Evolutionary conservation across 768 basidiomycete species (phyloP), one percentile per base, ranked within the genome.

Genomic region (Naganishia randhawae): DNA sequence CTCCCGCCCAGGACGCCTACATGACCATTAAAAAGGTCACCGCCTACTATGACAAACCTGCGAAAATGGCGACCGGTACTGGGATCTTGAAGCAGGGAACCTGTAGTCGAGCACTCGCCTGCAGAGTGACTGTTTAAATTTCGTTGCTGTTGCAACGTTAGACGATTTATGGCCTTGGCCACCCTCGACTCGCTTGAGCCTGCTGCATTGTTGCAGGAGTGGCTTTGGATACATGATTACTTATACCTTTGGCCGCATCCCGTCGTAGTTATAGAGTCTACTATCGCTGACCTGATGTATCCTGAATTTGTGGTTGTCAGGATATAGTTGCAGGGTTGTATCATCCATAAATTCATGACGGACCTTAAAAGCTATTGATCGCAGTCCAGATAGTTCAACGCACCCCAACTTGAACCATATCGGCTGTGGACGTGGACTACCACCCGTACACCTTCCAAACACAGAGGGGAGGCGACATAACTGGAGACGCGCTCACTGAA

Each of bases 1-100:
- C 72, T 37, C 72, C 72, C 9, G 63, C 50, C 8, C 22, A 65
- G 10, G 69, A 70, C 37, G 64, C 66, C 14, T 65, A 69, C 41
- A 33, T 73, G 45, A 64, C 57, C 35, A 61, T 61, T n/a, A 42
- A 61, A 19, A 7, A 14, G 7, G 37, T 61, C 1, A 19, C 11
- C 4, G 57, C 57, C 2, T 61, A 61, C 37, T 61, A 61, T 14
- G 57, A 61, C 27, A 37, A 39, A 3, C 57, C 57, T 2, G 27
- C 19, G 3, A 61, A 57, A 39, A 39, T 61, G 19, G 39, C 22
- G 35, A 61, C 19, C 37, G 57, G 57, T 33, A 29, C 57, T 13
- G 37, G n/a, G 3, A 22, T 55, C 33, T 32, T 35, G 16, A 55
- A 37, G 54, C 45, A 48, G 25, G 54, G 33, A 19, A 32, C 54